phyloP scores from a whole-genome alignment of 306 rosid species.

The Rosa lucieae region DNA sequence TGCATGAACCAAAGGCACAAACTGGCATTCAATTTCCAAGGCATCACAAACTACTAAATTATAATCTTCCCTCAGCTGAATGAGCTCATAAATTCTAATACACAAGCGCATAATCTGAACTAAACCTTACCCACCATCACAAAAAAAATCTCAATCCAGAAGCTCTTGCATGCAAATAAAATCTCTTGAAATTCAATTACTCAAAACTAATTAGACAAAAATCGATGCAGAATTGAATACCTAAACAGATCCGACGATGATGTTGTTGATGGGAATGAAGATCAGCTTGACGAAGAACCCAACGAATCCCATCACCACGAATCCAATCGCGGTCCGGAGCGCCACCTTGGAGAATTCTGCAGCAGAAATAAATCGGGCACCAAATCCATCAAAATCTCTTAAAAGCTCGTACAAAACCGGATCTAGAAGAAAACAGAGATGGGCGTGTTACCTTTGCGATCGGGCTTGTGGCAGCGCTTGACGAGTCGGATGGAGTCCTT shows the following conservation, averaged over 20 bases:
- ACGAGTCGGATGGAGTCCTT: slow-evolving; percentile 58
- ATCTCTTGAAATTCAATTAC: neutral
- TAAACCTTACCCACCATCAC: neutral
- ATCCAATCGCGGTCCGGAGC: slow-evolving; percentile 52
- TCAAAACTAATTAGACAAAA: neutral
- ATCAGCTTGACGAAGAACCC: slow-evolving; percentile 55
- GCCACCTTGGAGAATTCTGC: slow-evolving; percentile 57
- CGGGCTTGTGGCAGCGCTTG: slow-evolving; percentile 59
- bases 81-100: neutral
- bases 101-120: neutral
- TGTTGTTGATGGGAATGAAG: slow-evolving; percentile 59
- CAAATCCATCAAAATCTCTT: neutral
- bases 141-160: neutral
- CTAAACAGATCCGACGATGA: slow-evolving; percentile 53
- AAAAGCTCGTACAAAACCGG: neutral
- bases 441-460: slow-evolving; percentile 40
- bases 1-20: neutral
- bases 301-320: slow-evolving; percentile 60
- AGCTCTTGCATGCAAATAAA: neutral
- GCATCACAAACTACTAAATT: neutral
- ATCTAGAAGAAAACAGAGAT: slow-evolving; percentile 8
- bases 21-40: neutral
- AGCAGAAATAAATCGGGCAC: slow-evolving; percentile 13
- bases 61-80: neutral
- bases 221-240: neutral